Base-by-base conservation (phyloP, 441 rosid genomes). In the Hypseocharis bilobata region DNA sequence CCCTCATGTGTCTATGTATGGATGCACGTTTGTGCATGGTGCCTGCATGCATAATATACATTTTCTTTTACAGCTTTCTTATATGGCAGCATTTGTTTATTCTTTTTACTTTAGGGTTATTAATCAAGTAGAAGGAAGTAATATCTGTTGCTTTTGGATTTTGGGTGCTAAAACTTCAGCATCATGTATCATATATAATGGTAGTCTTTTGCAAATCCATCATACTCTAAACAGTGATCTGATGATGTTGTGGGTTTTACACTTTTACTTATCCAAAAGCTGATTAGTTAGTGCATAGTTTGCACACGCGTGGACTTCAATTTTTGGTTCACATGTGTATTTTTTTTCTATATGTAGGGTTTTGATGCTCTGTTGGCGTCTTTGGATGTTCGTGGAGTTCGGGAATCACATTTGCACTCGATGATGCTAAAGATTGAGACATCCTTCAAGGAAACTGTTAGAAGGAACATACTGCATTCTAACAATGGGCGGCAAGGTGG, bases 351-450 rank as follows among this genome's bases (percentile, higher is more conserved):
- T 70, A 10, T 74, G 78, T 84, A 90, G 95, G 87, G 74, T 71
- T 88, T 90, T 72, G 86, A 86, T 68, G 77, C 78, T 47, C 63
- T 90, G 47, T 54, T 86, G 74, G 77, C 86, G 58, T 82, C 80
- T 72, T 75, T 90, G 78, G 97, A 90, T 75, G 84, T 78, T 1
- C 91, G 89, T 8, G 97, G 97, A 64, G 76, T 83, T 63, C 74
- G 92, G 29, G 97, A 90, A 76, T 83, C 91, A 36, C 82, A 85
- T 80, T 80, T 90, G 61, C 81, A 79, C 32, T 75, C 81, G 69
- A 81, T 88, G 88, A 76, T 90, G 80, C 83, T 81, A 63, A 88
- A 81, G 77, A 76, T 85, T 19, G 89, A 88, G 77, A 73, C 70
- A 27, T 75, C 88, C 58, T 88, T 90, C 49, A 90, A 85, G 74